Evolutionary conservation across 305 asterid genomes (phyloP), one percentile per base, ranked within the genome.

Genomic region (Fraxinus greggii): DNA sequence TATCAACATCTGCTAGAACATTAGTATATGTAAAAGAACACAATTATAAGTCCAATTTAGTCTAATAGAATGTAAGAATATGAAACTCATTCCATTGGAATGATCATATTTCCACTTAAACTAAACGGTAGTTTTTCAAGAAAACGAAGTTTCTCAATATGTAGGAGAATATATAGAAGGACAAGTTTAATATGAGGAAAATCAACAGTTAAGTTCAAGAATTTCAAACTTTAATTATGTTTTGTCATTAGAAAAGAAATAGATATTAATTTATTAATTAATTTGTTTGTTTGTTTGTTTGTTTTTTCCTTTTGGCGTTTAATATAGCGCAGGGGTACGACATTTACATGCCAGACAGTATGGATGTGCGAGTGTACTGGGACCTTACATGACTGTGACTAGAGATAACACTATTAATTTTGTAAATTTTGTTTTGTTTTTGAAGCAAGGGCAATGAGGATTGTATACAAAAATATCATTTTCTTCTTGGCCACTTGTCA

Each of bases 291-390:
- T 80, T n/a, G n/a, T n/a, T n/a, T n/a, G n/a, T n/a, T n/a, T 77
- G 82, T 79, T 82, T 80, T 56, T 75, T 19, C 72, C 42, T 42
- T 82, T 78, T 86, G 85, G 83, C 80, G 84, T 79, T 26, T 78
- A 1, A 78, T 31, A 32, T 56, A 38, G 56, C 79, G 29, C 51
- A 77, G 80, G 33, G 84, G 86, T 31, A 28, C 81, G 78, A 7
- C 63, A 75, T 73, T 82, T 76, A 79, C 73, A 36, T 81, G 84
- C 85, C 85, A 81, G 83, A 84, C 83, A 84, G 87, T 83, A 76
- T 84, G 88, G 83, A 80, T 23, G 77, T 56, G 48, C 51, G 61
- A 45, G 32, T 65, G 77, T 79, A 84, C 83, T 45, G 83, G 87
- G 78, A 61, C 69, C 51, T 45, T 77, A 59, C 82, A 81, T 82